Percentiles rank a stretch among this genome's conserved stretches.
phyloP scores from a whole-genome alignment of 2,329 filamentous ascomycete genomes.

The Trichoderma sp. region DNA sequence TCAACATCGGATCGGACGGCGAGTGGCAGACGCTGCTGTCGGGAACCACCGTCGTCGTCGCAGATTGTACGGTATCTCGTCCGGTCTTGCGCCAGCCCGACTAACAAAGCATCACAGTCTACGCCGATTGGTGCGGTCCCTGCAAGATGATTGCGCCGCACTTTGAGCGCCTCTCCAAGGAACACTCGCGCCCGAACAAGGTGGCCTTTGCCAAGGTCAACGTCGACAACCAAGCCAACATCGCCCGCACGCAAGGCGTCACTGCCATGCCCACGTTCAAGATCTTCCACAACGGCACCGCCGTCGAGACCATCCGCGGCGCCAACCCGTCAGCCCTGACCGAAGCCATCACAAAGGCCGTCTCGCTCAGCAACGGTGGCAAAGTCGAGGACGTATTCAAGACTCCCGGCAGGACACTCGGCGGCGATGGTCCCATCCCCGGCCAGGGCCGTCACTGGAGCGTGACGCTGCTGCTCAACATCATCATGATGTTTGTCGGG shows the following conservation, averaged over 20 bases:
- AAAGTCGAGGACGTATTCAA: conserved; percentile 49
- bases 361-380: conserved; percentile 49
- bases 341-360: conserved; percentile 69
- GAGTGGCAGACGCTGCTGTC: conserved; percentile 72
- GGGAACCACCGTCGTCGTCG: conserved; percentile 75
- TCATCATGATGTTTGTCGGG: conserved; percentile 45
- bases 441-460: conserved; percentile 29
- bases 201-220: conserved; percentile 92
- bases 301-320: conserved; percentile 74
- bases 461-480: conserved; percentile 46
- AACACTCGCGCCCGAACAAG: conserved; percentile 75
- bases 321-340: conserved; percentile 76
- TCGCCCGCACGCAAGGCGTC: conserved; percentile 75
- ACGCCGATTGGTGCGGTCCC: conserved; percentile 91
- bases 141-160: conserved; percentile 90
- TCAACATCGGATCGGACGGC: conserved; percentile 60
- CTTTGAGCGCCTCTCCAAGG: conserved; percentile 78
- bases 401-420: conserved; percentile 57
- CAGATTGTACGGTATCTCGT: conserved; percentile 68
- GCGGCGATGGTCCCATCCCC: conserved; percentile 35
- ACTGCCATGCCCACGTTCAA: conserved; percentile 93
- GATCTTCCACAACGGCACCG: conserved; percentile 74
- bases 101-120: conserved; percentile 58
- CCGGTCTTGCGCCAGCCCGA: conserved; percentile 12
- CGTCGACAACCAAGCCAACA: conserved; percentile 75